Evolutionary conservation across 2,329 filamentous ascomycete genomes (phyloP), one percentile per base, ranked within the genome.

Genomic region (Blastomyces gilchristii): DNA sequence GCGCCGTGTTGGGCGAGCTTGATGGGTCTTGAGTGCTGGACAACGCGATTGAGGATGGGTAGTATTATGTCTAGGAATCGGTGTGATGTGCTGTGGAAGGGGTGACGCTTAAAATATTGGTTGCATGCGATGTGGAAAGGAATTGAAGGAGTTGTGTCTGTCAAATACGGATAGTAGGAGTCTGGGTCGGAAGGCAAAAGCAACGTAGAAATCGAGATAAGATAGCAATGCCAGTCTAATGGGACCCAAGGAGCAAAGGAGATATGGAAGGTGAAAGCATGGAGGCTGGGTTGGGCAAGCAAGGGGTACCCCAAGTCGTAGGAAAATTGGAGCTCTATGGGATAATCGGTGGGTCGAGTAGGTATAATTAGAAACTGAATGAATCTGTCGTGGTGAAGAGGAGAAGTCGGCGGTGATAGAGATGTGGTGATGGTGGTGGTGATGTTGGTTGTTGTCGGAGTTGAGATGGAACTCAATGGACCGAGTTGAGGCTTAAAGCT

Each of bases 1-100:
- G 74, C 77, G 77, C 78, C 77, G 74, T 77, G 74, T 65, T 73
- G 75, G 75, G 76, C 74, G 74, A 71, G 68, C 73, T 71, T 68
- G 68, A 66, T 63, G 62, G 66, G 65, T 68, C 61, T 65, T 64
- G 65, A 70, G 65, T 63, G 66, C 65, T 65, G 71, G 71, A 75
- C 75, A 76, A 75, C 67, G 69, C 73, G 72, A 57, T 49, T 16
- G 61, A 37, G 28, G 37, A 47, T 28, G 52, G 50, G 56, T 45
- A 45, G 28, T 53, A 52, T 11, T 37, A 37, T 4, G 52, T 54
- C n/a, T 37, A 11, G 31, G 39, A 45, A 47, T 34, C 41, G 9
- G 58, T 4, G 16, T 59, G 43, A 52, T 28, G 49, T 11, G 25
- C 25, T 16, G 9, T 8, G 41, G 18, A 16, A 43, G 58, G 58